phyloP scores from a whole-genome alignment of 768 basidiomycete species.

The Mycena alexandri region DNA sequence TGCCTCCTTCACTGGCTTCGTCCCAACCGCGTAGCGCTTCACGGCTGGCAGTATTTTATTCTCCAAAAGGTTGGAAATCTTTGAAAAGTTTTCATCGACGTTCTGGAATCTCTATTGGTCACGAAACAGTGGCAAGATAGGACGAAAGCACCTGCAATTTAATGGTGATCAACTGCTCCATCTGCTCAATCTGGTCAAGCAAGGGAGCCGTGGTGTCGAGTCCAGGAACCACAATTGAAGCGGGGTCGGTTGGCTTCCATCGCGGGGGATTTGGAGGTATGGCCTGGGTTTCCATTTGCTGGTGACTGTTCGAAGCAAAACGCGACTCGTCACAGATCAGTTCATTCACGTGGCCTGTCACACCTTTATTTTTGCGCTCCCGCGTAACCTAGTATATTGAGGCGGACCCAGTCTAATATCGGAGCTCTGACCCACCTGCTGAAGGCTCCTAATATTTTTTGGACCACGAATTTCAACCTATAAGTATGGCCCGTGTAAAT shows the following conservation, averaged over 20 bases:
- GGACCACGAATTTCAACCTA: too few relatives aligned
- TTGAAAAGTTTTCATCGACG: slow-evolving; percentile 94
- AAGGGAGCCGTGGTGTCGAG: slow-evolving; percentile 74
- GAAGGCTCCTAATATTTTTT: too few relatives aligned
- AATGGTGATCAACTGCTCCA: slow-evolving; percentile 94
- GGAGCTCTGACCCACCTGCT: too few relatives aligned
- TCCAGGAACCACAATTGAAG: slow-evolving; percentile 64
- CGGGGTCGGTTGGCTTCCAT: slow-evolving; percentile 59
- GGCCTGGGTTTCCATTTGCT: neutral
- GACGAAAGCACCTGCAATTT: slow-evolving; percentile 78
- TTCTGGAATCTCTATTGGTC: slow-evolving; percentile 61
- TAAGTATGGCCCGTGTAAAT: too few relatives aligned
- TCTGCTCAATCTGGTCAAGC: slow-evolving; percentile 91
- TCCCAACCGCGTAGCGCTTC: slow-evolving; percentile 89
- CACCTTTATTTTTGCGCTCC: too few relatives aligned
- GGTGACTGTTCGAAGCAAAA: too few relatives aligned
- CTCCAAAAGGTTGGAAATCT: slow-evolving; percentile 87
- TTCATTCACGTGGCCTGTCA: too few relatives aligned
- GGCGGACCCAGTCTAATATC: too few relatives aligned
- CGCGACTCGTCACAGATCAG: too few relatives aligned
- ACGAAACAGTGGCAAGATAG: slow-evolving; percentile 5
- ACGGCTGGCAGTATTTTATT: slow-evolving; percentile 88
- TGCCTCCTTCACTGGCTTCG: slow-evolving; percentile 90
- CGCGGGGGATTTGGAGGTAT: slow-evolving; percentile 65
- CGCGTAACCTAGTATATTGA: too few relatives aligned